phyloP scores from a whole-genome alignment of 805 yeast genomes.

The Saturnispora silvae region DNA sequence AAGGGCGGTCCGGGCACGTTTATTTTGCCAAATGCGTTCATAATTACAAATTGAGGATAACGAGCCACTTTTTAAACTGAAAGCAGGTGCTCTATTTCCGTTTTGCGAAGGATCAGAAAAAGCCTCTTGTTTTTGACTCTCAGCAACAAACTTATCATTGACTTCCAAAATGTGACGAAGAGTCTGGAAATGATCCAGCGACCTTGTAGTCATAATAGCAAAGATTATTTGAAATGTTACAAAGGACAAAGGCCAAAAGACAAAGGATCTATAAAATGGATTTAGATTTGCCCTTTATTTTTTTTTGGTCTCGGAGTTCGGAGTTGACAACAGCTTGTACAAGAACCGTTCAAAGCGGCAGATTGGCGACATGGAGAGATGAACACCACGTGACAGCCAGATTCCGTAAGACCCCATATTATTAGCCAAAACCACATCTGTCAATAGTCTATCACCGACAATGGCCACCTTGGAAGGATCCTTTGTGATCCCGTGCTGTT shows the following conservation, averaged over 20 bases:
- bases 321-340: conserved; percentile 12
- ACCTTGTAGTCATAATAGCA: neutral
- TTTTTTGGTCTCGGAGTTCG: no score
- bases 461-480: conserved; percentile 62
- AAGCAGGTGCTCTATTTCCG: no score
- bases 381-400: conserved; percentile 78
- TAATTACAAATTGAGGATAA: no score
- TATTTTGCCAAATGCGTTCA: conserved; percentile 17
- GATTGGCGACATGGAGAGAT: conserved; percentile 37
- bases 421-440: conserved; percentile 91
- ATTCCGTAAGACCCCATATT: conserved; percentile 79
- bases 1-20: conserved; percentile 15
- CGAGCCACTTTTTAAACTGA: no score
- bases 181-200: neutral
- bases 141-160: neutral
- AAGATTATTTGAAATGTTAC: neutral
- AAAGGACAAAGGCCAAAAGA: no score
- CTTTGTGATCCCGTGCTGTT: conserved; percentile 32
- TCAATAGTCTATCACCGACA: conserved; percentile 83
- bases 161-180: neutral
- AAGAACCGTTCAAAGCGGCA: conserved; percentile 42
- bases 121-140: no score
- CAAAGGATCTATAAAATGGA: no score
- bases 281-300: no score
- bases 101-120: no score